These are phyloP conservation scores for Cercospora zeae-maydis DNA, from an alignment of 2,329 filamentous ascomycete species.

Conservation along the genomic window DNA sequence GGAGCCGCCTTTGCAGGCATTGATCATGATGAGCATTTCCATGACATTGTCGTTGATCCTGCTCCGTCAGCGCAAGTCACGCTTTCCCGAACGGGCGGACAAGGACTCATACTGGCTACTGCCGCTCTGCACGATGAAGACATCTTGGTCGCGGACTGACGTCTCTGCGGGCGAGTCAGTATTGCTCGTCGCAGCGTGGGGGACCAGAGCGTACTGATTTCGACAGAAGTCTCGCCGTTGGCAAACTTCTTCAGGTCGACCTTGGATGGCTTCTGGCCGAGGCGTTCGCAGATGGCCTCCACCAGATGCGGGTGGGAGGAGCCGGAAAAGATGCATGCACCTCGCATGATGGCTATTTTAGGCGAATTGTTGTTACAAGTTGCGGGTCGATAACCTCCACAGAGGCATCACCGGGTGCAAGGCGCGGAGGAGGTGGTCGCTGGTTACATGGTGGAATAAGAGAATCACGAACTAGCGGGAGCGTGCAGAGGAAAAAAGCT, in stretches of 20 bases:
- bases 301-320: constrained; percentile 62
- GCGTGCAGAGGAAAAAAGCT: constrained; percentile 6
- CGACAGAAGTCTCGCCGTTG: constrained; percentile 67
- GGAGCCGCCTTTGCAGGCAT: constrained; percentile 95
- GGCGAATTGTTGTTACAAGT: background rate
- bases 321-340: constrained; percentile 65
- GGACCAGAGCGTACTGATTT: constrained; percentile 52
- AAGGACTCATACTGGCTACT: constrained; percentile 63
- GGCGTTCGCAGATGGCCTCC: constrained; percentile 62
- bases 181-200: too few relatives aligned
- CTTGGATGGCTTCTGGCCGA: constrained; percentile 58
- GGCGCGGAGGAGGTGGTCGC: background rate
- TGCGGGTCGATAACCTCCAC: constrained; percentile 22
- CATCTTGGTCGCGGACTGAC: constrained; percentile 92
- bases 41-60: constrained; percentile 97
- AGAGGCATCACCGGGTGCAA: constrained; percentile 24
- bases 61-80: constrained; percentile 27
- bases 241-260: constrained; percentile 64
- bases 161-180: constrained; percentile 41
- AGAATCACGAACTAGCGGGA: background rate
- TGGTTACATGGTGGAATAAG: constrained; percentile 16
- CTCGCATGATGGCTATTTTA: constrained; percentile 51
- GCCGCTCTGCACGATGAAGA: constrained; percentile 97
- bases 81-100: constrained; percentile 10
- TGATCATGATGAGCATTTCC: constrained; percentile 93